Evolutionary conservation across 2,329 filamentous ascomycete genomes (phyloP), one percentile per base, ranked within the genome.

Genomic region (Bipolaris zeicola): DNA sequence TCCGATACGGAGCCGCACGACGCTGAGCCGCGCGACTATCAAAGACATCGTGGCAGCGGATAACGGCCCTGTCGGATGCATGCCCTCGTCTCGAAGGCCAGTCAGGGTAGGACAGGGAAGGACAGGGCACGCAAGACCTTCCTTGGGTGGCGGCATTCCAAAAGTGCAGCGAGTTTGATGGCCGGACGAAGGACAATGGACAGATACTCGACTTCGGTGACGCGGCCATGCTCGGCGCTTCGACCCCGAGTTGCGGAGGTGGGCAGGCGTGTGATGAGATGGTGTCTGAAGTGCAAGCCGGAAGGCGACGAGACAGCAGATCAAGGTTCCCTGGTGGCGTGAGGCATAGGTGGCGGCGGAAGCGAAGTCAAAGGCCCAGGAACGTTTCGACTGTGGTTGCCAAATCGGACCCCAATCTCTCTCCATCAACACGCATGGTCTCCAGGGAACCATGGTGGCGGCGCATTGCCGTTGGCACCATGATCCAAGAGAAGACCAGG

Each of bases 401-500:
- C 26, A 28, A 13, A 24, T 36, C 14, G 14, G 50, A 34, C 47
- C 39, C 44, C 24, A 33, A 50, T 50, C 39, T 55, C 31, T 38
- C 28, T 28, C 28, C 28, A 31, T 44, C 37, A 26, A 58, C 37
- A 38, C 44, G 37, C 38, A 51, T 34, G 14, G 31, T 34, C 43
- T 34, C 52, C 34, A 18, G 47, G 47, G 39, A 41, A 44, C 20
- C 45, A 18, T 14, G 18, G 43, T 33, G 42, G 22, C 48, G 26
- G 37, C 43, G 31, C 37, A 20, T 41, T 22, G 20, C 31, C 13
- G 45, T 22, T 38, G 39, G 28, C 24, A 36, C 47, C 6, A 38
- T 44, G 49, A 52, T 46, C 34, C 56, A 58, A 39, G 52, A 48
- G 34, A 37, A 48, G 28, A 34, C 34, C 11, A 28, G 48, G 34